Conservation (phyloP, 495 filamentous ascomycete species). For the Friedmanniomyces simplex region DNA sequence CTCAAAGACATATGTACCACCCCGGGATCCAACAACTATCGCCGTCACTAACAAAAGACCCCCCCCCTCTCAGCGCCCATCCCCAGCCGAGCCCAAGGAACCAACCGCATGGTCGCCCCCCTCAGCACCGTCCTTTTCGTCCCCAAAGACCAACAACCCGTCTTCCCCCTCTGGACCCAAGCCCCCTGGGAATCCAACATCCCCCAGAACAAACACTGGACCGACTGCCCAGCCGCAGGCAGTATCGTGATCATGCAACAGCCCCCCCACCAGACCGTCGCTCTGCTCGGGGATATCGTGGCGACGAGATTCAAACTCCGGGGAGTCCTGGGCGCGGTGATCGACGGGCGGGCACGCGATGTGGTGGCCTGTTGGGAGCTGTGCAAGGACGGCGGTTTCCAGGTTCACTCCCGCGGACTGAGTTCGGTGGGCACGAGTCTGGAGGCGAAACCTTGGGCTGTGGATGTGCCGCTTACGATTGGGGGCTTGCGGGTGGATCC, state of each 20-base stretch:
- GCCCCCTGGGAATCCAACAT: slow-evolving; percentile 34
- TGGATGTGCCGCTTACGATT: slow-evolving; percentile 44
- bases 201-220: slow-evolving; percentile 44
- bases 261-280: slow-evolving; percentile 48
- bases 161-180: not conserved
- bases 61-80: slow-evolving; percentile 2
- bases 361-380: slow-evolving; percentile 40
- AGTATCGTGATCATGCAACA: slow-evolving; percentile 52
- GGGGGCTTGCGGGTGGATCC: slow-evolving; percentile 36
- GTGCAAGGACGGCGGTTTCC: slow-evolving; percentile 8
- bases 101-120: slow-evolving; percentile 38
- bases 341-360: slow-evolving; percentile 55
- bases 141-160: slow-evolving; percentile 32
- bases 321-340: slow-evolving; percentile 42
- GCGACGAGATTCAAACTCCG: slow-evolving; percentile 49
- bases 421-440: slow-evolving; percentile 52
- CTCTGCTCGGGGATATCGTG: slow-evolving; percentile 59
- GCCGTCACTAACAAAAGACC: too few relatives aligned
- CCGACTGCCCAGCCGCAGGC: slow-evolving; percentile 43
- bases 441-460: slow-evolving; percentile 46
- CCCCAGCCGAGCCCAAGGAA: not conserved
- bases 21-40: too few relatives aligned
- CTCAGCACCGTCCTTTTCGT: slow-evolving; percentile 56
- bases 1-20: too few relatives aligned
- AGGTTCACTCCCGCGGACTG: slow-evolving; percentile 48